Percentiles rank a stretch among this genome's conserved stretches.
Evolutionary conservation across 129 eudicot genomes (phyloP).

Genomic region (Tagetes erecta): DNA sequence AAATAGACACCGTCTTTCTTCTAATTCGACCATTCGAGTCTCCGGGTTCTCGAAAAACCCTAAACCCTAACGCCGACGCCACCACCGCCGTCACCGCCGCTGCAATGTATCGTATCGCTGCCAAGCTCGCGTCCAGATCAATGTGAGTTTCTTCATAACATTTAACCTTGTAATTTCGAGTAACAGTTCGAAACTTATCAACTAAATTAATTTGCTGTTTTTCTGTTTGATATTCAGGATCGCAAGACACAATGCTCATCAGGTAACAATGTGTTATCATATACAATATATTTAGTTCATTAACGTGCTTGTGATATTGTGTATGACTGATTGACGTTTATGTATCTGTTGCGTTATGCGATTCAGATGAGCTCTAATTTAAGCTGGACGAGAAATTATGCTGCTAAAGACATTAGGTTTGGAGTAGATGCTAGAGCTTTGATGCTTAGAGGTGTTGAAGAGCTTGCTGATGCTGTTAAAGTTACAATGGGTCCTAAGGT

Average conservation of each 20-base stretch:
- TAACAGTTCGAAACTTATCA: background rate
- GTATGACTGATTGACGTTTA: conserved; percentile 8
- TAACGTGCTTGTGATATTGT: background rate
- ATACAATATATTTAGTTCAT: background rate
- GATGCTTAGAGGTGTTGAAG: conserved; percentile 90
- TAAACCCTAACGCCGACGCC: conserved; percentile 46
- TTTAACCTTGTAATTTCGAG: conserved; percentile 5
- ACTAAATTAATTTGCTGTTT: background rate
- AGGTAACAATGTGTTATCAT: conserved; percentile 26
- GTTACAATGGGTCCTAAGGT: conserved; percentile 92
- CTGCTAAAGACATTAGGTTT: conserved; percentile 78
- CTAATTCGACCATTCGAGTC: conserved; percentile 7
- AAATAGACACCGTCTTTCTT: background rate
- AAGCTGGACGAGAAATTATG: conserved; percentile 73
- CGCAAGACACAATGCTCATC: conserved; percentile 39
- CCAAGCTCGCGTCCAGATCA: conserved; percentile 51
- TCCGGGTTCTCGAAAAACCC: conserved; percentile 40
- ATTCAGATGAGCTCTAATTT: conserved; percentile 61
- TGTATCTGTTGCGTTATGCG: background rate
- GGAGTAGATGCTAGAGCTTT: conserved; percentile 83
- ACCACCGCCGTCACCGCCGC: conserved; percentile 6
- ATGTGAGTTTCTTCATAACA: conserved; percentile 12
- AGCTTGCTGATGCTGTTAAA: conserved; percentile 91
- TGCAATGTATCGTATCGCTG: conserved; percentile 57
- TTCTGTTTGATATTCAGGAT: conserved; percentile 26